These are phyloP conservation scores for Penicillium longicatenatum DNA, from an alignment of 495 filamentous ascomycete genomes.

Conservation along the genomic window DNA sequence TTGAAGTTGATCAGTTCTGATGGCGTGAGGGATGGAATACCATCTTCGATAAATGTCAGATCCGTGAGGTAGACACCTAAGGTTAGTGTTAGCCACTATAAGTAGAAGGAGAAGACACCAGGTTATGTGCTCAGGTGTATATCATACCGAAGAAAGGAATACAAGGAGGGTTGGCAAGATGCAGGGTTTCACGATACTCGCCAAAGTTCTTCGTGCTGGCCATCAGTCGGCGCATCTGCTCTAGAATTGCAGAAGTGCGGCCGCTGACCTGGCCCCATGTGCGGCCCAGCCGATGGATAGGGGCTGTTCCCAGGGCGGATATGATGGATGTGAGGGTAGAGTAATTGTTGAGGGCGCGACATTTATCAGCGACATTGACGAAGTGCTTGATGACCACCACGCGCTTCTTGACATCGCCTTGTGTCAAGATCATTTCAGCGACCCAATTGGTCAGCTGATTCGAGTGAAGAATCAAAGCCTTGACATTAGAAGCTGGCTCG, in stretches of 20 bases:
- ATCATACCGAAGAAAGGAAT: slow-evolving; percentile 95
- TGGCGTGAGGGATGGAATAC: slow-evolving; percentile 93
- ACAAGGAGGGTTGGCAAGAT: slow-evolving; percentile 91
- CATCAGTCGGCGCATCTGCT: slow-evolving; percentile 93
- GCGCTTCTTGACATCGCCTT: slow-evolving; percentile 89
- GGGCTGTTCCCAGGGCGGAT: slow-evolving; percentile 88
- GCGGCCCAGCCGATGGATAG: slow-evolving; percentile 87
- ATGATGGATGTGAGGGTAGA: slow-evolving; percentile 99
- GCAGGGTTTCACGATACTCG: slow-evolving; percentile 90
- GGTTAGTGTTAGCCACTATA: slow-evolving; percentile 7
- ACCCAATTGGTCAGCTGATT: slow-evolving; percentile 99
- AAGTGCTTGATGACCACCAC: slow-evolving; percentile 99
- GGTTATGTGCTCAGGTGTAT: not conserved
- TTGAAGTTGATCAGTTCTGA: slow-evolving; percentile 97
- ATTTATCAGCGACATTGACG: slow-evolving; percentile 96
- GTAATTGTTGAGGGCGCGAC: slow-evolving; percentile 90
- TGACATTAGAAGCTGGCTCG: slow-evolving; percentile 92
- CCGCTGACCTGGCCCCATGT: slow-evolving; percentile 95
- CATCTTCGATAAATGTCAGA: slow-evolving; percentile 97
- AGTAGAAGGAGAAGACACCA: not conserved
- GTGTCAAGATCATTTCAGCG: slow-evolving; percentile 97
- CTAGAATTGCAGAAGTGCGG: slow-evolving; percentile 74
- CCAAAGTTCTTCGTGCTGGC: slow-evolving; percentile 98
- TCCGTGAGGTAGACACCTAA: slow-evolving; percentile 95
- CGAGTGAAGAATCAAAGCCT: slow-evolving; percentile 93